phyloP scores from a whole-genome alignment of 1,139 yeast species.

The Fermentozyma sake region DNA sequence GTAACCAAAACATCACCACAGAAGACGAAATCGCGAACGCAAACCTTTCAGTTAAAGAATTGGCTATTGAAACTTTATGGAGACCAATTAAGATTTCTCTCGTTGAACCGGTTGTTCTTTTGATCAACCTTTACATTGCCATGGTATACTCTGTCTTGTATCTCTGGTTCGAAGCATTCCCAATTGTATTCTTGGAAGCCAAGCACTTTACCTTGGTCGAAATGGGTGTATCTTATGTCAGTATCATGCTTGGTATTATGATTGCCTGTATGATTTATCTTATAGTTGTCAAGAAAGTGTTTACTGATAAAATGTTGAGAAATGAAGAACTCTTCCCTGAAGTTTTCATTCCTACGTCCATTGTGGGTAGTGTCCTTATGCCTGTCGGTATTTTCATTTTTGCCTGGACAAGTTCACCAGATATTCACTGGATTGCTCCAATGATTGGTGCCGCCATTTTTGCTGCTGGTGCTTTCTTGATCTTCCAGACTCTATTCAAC shows the following conservation, averaged over 20 bases:
- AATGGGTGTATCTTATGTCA: conserved; percentile 42
- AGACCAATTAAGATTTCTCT: conserved; percentile 42
- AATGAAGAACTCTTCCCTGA: conserved; percentile 32
- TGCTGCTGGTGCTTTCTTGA: conserved; percentile 32
- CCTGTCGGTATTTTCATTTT: conserved; percentile 45
- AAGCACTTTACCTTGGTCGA: conserved; percentile 47
- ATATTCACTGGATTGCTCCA: conserved; percentile 41
- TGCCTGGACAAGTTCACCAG: conserved; percentile 44
- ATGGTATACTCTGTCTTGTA: conserved; percentile 52
- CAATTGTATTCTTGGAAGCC: conserved; percentile 44
- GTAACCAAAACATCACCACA: conserved; percentile 25
- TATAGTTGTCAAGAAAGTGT: conserved; percentile 16
- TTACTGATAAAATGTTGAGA: conserved; percentile 20
- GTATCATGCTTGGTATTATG: conserved; percentile 41
- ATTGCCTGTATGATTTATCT: conserved; percentile 23
- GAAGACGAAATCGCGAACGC: conserved; percentile 24
- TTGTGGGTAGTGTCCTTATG: conserved; percentile 37
- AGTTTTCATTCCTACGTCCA: conserved; percentile 40
- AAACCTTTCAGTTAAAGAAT: conserved; percentile 14
- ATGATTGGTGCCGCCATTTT: conserved; percentile 38
- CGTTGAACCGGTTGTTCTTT: conserved; percentile 42
- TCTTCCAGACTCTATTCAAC: conserved; percentile 38
- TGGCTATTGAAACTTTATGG: conserved; percentile 42
- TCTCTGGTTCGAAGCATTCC: conserved; percentile 60
- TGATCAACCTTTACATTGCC: conserved; percentile 47